These are phyloP conservation scores for Beta vulgaris DNA, from an alignment of 148 eudicot genomes.

Conservation along the genomic window DNA sequence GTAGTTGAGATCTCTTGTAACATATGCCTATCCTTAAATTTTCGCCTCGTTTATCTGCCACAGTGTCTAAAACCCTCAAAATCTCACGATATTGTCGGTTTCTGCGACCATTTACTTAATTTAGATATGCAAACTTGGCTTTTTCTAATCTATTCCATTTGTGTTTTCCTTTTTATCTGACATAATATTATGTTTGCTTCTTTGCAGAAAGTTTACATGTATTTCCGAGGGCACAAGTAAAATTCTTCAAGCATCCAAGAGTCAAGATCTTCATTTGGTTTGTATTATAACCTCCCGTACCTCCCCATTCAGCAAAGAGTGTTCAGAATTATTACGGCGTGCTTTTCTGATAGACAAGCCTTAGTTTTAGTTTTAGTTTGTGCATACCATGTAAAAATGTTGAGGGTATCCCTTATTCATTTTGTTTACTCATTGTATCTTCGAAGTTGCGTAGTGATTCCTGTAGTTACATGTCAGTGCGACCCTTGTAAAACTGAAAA, in stretches of 20 bases:
- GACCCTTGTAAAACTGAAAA: too few relatives aligned
- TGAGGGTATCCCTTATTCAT: not conserved
- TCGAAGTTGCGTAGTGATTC: constrained; percentile 8
- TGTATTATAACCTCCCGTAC: constrained; percentile 10
- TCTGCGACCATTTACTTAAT: not conserved
- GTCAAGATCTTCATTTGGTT: constrained; percentile 25
- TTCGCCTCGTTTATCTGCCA: not conserved
- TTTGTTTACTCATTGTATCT: constrained; percentile 5
- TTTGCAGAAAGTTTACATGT: constrained; percentile 71
- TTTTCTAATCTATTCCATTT: not conserved
- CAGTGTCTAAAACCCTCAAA: not conserved
- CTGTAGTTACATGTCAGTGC: too few relatives aligned
- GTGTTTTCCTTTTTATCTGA: not conserved
- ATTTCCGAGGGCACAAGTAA: constrained; percentile 65
- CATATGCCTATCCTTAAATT: not conserved
- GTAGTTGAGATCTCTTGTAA: not conserved
- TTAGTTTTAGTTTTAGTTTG: constrained; percentile 22
- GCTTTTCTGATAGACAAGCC: constrained; percentile 3
- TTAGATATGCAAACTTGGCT: not conserved
- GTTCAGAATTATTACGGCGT: constrained; percentile 14
- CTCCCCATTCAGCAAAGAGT: constrained; percentile 11
- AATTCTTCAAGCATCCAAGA: constrained; percentile 3
- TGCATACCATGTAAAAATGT: constrained; percentile 32
- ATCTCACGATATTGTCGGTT: not conserved
- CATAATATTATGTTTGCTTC: constrained; percentile 14